Conservation (phyloP, 163 green algal species). For the Volvox carteri region DNA sequence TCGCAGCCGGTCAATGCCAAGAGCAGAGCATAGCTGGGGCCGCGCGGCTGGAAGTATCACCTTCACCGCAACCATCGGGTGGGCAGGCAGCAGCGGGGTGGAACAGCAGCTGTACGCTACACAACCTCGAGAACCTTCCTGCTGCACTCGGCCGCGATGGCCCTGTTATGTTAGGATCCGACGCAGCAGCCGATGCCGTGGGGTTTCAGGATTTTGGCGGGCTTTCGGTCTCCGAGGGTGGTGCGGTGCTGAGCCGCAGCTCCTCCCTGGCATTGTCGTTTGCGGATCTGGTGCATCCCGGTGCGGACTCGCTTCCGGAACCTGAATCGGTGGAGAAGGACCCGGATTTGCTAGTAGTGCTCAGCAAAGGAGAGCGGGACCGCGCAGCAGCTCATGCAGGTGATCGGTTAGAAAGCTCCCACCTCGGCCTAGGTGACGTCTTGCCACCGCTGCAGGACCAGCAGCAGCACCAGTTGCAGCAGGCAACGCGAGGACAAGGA, state of each 20-base stretch:
- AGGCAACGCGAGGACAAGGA: neutral
- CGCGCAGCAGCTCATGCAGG: no score
- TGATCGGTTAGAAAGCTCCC: no score
- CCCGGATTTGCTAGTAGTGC: neutral
- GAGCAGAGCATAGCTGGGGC: neutral
- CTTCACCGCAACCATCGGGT: no score
- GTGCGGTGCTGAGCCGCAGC: neutral
- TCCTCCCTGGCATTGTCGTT: constrained; percentile 18
- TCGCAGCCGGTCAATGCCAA: neutral
- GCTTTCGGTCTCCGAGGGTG: no score
- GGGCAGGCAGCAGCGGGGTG: no score
- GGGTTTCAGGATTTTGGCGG: no score
- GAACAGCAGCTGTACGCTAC: neutral
- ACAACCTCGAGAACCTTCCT: neutral
- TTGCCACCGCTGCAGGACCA: neutral
- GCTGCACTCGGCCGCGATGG: neutral
- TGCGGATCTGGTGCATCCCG: neutral
- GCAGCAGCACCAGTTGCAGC: neutral
- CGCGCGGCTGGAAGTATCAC: neutral
- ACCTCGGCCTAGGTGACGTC: no score
- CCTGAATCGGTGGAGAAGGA: neutral
- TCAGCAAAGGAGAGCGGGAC: neutral
- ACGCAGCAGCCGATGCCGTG: neutral
- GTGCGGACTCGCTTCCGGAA: neutral
- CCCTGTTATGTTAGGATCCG: no score